Base-by-base conservation (phyloP, 2,329 filamentous ascomycete genomes). In the Fusarium sp. region DNA sequence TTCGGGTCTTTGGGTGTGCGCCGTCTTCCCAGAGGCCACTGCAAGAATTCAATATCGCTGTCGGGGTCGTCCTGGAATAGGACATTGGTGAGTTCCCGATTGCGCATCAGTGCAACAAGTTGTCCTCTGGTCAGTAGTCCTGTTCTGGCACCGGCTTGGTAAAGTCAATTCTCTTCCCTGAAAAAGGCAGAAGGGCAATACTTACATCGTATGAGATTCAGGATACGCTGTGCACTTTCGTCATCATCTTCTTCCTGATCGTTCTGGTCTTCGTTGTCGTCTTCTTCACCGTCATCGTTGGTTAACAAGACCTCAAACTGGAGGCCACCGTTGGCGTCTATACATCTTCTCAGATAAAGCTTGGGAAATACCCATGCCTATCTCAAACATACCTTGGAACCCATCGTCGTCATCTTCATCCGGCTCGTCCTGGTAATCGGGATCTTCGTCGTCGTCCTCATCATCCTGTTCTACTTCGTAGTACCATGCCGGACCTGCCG, bases 1-100 rank as follows among this genome's bases (percentile, higher is more conserved):
- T 91, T 83, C 2, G 87, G 87, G 67, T 91, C 88, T n/a, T 82
- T 85, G 10, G 77, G 78, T 2, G 73, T 74, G 13, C 80, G 79
- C 22, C 83, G 80, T 62, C 88, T 85, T 56, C 88, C 83, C 37
- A 86, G 81, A 45, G 87, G 83, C 76, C 86, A 85, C 59, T 86
- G 83, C 58, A 79, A 57, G 31, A 81, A 75, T 5, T 80, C 80
- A 2, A 81, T 78, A 5, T 82, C 81, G 6, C 85, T 81, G 13
- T 85, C 84, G 3, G 84, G 81, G 13, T 84, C 78, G 20, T 83
- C 79, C 62, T 81, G 81, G 63, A 84, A 82, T 3, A 85, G 67
- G 22, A 83, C 73, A 24, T 81, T 80, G 20, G 81, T 80, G 4
- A 86, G 76, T 27, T 85, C 81, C 6, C 80, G 82, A 63, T 83